Percentiles rank a stretch among this genome's conserved stretches.
These are phyloP conservation scores for Pseudotulostoma volvatum DNA, from an alignment of 495 filamentous ascomycete genomes.

Conservation along the genomic window DNA sequence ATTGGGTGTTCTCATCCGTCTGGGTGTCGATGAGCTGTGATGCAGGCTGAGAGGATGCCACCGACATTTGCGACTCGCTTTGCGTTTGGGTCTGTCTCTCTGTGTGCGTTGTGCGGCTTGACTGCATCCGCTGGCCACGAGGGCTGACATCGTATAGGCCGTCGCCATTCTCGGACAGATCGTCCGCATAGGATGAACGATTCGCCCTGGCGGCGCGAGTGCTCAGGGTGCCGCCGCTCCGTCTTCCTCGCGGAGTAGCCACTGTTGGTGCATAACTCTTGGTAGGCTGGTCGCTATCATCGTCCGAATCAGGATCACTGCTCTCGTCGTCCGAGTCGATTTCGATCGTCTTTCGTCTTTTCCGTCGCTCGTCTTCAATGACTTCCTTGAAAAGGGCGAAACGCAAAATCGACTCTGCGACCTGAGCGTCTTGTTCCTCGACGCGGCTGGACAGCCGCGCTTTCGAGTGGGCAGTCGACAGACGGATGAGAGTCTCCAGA, in stretches of 20 bases:
- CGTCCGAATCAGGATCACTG: slow-evolving; percentile 27
- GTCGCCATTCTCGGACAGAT: slow-evolving; percentile 32
- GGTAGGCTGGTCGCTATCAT: slow-evolving; percentile 18
- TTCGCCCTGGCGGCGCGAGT: slow-evolving; percentile 31
- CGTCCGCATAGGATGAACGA: slow-evolving; percentile 26
- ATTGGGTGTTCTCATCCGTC: slow-evolving; percentile 25
- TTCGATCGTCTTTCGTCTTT: slow-evolving; percentile 40
- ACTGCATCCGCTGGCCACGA: slow-evolving; percentile 29
- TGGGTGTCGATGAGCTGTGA: slow-evolving; percentile 48
- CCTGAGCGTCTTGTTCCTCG: slow-evolving; percentile 74
- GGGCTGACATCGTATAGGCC: slow-evolving; percentile 43
- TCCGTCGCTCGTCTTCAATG: slow-evolving; percentile 69
- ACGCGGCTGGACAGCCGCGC: slow-evolving; percentile 81
- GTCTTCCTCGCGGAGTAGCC: slow-evolving; percentile 18
- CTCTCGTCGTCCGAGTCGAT: slow-evolving; percentile 30
- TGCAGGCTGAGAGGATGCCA: slow-evolving; percentile 51
- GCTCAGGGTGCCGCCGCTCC: slow-evolving; percentile 33
- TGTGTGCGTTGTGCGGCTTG: slow-evolving; percentile 22
- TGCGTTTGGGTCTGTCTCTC: slow-evolving; percentile 21
- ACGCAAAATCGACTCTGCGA: slow-evolving; percentile 77
- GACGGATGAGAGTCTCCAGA: slow-evolving; percentile 90
- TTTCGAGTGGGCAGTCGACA: slow-evolving; percentile 93
- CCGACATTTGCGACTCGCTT: slow-evolving; percentile 42
- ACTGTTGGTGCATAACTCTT: slow-evolving; percentile 18
- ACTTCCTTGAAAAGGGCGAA: slow-evolving; percentile 99